A percentile compares a stretch with the other conserved stretches of the same genome.
Conservation (phyloP, 306 rosid genomes). For the Prunus fruticosa region DNA sequence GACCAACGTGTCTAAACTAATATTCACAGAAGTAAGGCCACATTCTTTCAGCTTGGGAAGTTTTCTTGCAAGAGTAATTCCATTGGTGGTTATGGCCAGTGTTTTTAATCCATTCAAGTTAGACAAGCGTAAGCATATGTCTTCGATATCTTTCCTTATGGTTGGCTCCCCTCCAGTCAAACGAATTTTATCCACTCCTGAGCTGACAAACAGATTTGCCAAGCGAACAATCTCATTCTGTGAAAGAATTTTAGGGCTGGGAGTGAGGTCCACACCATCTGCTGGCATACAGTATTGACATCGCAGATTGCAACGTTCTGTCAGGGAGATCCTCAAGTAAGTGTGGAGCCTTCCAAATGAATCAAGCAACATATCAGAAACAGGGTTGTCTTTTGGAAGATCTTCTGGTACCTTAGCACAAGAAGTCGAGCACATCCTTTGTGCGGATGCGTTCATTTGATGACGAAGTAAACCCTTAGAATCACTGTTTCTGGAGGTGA, state of each 20-base stretch:
- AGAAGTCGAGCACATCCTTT: slow-evolving; percentile 45
- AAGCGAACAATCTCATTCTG: slow-evolving; percentile 58
- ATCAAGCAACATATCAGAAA: slow-evolving; percentile 84
- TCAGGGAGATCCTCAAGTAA: slow-evolving; percentile 88
- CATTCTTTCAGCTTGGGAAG: slow-evolving; percentile 81
- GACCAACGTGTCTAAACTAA: slow-evolving; percentile 82
- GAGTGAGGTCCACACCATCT: slow-evolving; percentile 86
- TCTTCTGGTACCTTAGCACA: slow-evolving; percentile 48
- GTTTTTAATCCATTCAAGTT: slow-evolving; percentile 67
- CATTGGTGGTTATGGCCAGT: slow-evolving; percentile 82
- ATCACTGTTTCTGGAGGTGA: slow-evolving; percentile 22
- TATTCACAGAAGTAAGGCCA: slow-evolving; percentile 74
- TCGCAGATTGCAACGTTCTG: slow-evolving; percentile 90
- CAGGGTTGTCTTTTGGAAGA: slow-evolving; percentile 36
- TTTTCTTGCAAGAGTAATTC: slow-evolving; percentile 59
- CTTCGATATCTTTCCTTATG: slow-evolving; percentile 81
- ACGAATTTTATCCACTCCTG: slow-evolving; percentile 82
- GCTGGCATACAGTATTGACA: slow-evolving; percentile 95
- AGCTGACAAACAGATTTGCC: slow-evolving; percentile 70
- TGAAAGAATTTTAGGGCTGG: slow-evolving; percentile 54
- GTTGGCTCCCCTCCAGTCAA: slow-evolving; percentile 97
- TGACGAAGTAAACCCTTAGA: slow-evolving; percentile 23
- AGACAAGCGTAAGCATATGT: slow-evolving; percentile 71
- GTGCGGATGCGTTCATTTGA: slow-evolving; percentile 25
- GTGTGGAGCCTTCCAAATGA: slow-evolving; percentile 92